A percentile compares a stretch with the other conserved stretches of the same genome.
These are phyloP conservation scores for Fusarium sp. DNA, from an alignment of 2,329 filamentous ascomycete species.

Conservation along the genomic window DNA sequence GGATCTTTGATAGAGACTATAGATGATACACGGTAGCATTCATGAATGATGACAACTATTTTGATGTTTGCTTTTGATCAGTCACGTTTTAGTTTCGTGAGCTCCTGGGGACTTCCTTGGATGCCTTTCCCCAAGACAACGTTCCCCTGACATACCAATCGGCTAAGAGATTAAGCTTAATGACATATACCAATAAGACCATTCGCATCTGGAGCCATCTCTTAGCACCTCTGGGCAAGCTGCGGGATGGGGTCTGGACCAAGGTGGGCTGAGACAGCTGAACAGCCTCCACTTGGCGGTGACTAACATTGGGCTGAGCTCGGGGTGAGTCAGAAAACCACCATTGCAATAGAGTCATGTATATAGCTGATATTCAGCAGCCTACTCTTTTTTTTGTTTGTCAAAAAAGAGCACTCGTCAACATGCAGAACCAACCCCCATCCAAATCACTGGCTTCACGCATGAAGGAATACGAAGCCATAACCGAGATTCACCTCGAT, in stretches of 20 bases:
- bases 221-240: background rate
- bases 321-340: background rate
- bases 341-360: background rate
- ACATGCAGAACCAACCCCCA: background rate
- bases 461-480: constrained; percentile 29
- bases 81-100: background rate
- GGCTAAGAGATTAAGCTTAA: background rate
- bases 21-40: background rate
- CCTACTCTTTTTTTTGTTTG: background rate
- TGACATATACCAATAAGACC: background rate
- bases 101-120: background rate
- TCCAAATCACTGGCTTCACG: constrained; percentile 11
- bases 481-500: constrained; percentile 17
- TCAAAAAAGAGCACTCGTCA: background rate
- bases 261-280: background rate
- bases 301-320: background rate
- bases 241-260: background rate
- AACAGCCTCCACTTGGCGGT: background rate
- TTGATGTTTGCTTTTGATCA: background rate
- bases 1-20: background rate
- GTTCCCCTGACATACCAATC: background rate
- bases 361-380: background rate
- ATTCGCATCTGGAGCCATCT: background rate
- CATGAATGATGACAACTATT: background rate
- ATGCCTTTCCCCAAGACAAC: background rate